Evolutionary conservation across 495 filamentous ascomycete species (phyloP), one percentile per base, ranked within the genome.

Genomic region (Annulohypoxylon moriforme): DNA sequence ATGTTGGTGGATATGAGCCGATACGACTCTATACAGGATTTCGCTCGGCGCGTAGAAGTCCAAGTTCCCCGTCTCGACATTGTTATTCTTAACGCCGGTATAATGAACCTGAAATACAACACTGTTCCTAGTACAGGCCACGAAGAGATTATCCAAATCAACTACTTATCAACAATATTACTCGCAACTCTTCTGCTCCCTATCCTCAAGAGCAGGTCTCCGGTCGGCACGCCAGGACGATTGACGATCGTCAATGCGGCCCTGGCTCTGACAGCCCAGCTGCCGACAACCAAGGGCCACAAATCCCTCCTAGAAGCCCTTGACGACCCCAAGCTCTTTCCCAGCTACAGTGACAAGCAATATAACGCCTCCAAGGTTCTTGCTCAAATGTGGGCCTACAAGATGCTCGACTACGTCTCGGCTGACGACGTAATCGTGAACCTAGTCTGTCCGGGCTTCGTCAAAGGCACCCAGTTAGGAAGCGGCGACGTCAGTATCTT

Each of bases 11-110:
- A 90, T 60, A 78, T 89, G 53, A 56, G 71, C 18, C 81, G 78
- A 0, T 87, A 87, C 56, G 71, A 70, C 1, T 86, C 84, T 0
- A 72, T 87, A 16, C 73, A 80, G 27, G 76, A 76, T 0, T 89
- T 90, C 67, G 81, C 74, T 3, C 64, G 73, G 0, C 80, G 76
- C 4, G 77, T 75, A 11, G 77, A 81, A 0, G 71, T 29, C 36
- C 58, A 77, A 10, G 75, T 86, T 0, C 5, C 68, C 4, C 74
- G 83, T 0, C 60, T 89, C 2, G 84, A 89, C 64, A 80, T 85
- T 8, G 82, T 77, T 13, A 79, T 89, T 22, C 81, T 88, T 42
- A 89, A 89, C 70, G 86, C 86, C 8, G 88, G 86, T 4, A 4
- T 85, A 8, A 33, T 31, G n/a, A 77, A 77, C 16, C 16, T 77